Conservation (phyloP, 2,329 filamentous ascomycete genomes). For the Penicillium occitanis region DNA sequence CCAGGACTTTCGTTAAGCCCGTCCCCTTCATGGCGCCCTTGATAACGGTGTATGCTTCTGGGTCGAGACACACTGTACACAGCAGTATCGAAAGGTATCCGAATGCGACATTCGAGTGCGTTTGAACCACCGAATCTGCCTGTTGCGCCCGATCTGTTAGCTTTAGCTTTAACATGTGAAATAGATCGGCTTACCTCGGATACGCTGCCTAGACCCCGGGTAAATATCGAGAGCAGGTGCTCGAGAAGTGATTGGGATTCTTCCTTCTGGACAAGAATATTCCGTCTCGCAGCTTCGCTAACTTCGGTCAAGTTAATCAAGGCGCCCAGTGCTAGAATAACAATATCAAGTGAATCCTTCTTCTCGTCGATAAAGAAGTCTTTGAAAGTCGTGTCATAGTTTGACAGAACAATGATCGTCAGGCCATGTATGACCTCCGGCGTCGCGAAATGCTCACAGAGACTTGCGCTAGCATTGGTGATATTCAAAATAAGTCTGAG, state of each 20-base stretch:
- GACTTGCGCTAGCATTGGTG: conserved; percentile 73
- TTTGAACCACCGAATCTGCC: conserved; percentile 63
- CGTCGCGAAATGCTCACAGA: conserved; percentile 66
- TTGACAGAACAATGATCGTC: conserved; percentile 37
- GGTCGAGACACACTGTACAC: conserved; percentile 71
- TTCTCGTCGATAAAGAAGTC: conserved; percentile 38
- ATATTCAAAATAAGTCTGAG: conserved; percentile 78
- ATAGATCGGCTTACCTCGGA: conserved; percentile 60
- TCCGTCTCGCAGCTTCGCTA: conserved; percentile 60
- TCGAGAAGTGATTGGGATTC: conserved; percentile 53
- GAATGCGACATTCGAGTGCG: conserved; percentile 76
- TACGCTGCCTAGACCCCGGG: conserved; percentile 64
- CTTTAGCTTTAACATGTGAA: background rate
- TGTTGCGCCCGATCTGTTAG: conserved; percentile 26
- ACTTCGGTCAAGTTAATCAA: conserved; percentile 87
- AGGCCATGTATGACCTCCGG: conserved; percentile 39
- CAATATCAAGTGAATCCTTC: conserved; percentile 64
- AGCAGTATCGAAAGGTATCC: conserved; percentile 84
- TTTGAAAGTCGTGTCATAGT: conserved; percentile 33
- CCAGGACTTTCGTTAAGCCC: conserved; percentile 53
- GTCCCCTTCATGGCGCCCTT: conserved; percentile 46
- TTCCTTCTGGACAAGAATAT: conserved; percentile 44
- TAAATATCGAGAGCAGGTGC: conserved; percentile 63
- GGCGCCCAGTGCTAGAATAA: conserved; percentile 76
- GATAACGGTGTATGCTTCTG: conserved; percentile 45